Base-by-base conservation (phyloP, 345 rosid species). In the Noccaea caerulescens region DNA sequence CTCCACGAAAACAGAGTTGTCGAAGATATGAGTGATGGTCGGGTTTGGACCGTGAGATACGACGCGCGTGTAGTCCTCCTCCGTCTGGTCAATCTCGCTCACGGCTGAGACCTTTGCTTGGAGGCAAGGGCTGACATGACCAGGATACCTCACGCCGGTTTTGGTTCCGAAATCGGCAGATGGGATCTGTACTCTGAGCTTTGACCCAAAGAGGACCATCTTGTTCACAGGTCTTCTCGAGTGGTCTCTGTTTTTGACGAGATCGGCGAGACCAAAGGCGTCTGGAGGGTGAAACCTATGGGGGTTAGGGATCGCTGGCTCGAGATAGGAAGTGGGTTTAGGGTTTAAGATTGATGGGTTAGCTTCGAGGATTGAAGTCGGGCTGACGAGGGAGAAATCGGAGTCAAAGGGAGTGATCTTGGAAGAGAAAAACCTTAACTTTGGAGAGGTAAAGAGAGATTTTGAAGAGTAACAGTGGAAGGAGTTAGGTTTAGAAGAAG, bases 1-100 rank as follows among this genome's bases (percentile, higher is more conserved):
- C 65, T 84, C 93, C 14, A 93, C 80, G 62, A 93, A 69, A 63
- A 76, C 69, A 73, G 88, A 86, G 82, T 91, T 81, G 44, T 86
- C 89, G 72, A 87, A 90, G 47, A 90, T 87, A 71, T 85, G 98
- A 8, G 93, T 93, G 44, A 92, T 84, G 70, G 75, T 87, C 4
- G 97, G 94, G 61, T 88, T 86, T 3, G 93, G 85, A 11, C 96
- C 97, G 58, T 82, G 89, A 43, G 85, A 81, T 23, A 83, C 84
- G 62, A 93, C 92, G 45, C 98, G 69, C 6, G 97, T 90, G 50
- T 93, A 93, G 58, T 93, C 98, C 72, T 93, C 98, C 72, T 88
- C 98, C 32, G 87, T 86, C 49, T 84, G 84, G 80, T 88, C 94
- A 82, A 92, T 85, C 63, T 86, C 88, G 41, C 78, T 83, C 73